Base-by-base conservation (phyloP, 768 basidiomycete genomes). In the Mycena floridula region DNA sequence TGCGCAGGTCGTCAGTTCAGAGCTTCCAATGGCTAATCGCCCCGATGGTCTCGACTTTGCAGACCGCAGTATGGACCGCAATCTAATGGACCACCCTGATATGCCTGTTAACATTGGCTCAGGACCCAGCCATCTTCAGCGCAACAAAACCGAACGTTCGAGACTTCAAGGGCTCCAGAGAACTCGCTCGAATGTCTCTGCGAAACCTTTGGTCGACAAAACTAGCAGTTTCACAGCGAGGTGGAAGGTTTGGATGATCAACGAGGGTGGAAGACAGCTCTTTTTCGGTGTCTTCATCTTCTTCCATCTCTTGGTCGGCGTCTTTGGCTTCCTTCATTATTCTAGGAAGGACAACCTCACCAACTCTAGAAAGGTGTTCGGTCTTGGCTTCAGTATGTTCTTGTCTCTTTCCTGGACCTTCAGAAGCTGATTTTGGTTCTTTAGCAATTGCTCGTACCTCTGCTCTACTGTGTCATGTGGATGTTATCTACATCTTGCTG, bases 401-500 rank as follows among this genome's bases (percentile, higher is more conserved):
- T 16, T 32, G 12, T 15, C 40, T 27, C 4, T 27, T n/a, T 44
- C 12, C 23, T 15, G 15, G 13, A 8, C 18, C 21, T 18, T 24
- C 16, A n/a, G 13, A 22, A 40, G 15, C 23, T 39, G 13, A 39
- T 39, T 39, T 40, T 22, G n/a, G n/a, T n/a, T 18, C 3, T 83
- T 9, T 51, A 94, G 92, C 82, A 36, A 85, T 89, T 52, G 92
- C 94, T 39, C 84, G 92, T 62, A 65, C 84, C 3, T 87, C 93
- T 35, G 95, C 94, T 5, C 81, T 96, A 37, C 81, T 94, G 40
- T 77, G 96, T 7, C 91, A 96, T 55, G 74, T 95, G 55, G 89
- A 96, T 64, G 83, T 91, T 48, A 80, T 89, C 50, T 89, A 95
- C 71, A 93, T 98, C 63, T 81, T 97, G 40, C 77, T 98, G 24